Base-by-base conservation (phyloP, 2,329 filamentous ascomycete genomes). In the Penicillium sp. region DNA sequence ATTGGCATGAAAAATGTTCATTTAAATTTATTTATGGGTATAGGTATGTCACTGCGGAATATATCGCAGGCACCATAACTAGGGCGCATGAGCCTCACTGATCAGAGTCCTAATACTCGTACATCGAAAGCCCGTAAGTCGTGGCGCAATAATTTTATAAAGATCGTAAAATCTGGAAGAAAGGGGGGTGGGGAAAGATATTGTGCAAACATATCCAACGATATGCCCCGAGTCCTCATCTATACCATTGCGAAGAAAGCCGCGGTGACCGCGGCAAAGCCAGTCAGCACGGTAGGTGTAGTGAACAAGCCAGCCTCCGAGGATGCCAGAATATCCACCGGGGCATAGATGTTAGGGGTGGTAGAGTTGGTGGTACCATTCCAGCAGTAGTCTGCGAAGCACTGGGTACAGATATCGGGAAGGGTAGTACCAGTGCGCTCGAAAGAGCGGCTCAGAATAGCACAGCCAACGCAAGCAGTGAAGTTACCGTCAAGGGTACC, bases 321-420 rank as follows among this genome's bases (percentile, higher is more conserved):
- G n/a, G 56, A 53, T 5, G 49, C 29, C 33, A 64, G 8, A 13
- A 58, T 29, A 19, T 53, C 39, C 9, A 46, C 56, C 1, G 83
- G 82, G 22, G 78, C 70, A 57, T 82, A 85, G 0, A 61, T 57
- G 1, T 66, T 59, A 0, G 73, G 71, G 6, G 57, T 63, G 0
- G 75, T 77, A 41, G 68, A 74, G 43, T 82, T 76, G 7, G 77
- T 56, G 1, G 84, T 90, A n/a, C 95, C 95, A 72, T 97, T 85
- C 95, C 95, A 99, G 83, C 95, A 99, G 78, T 97, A 97, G 21
- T 79, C 75, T 13, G 79, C 64, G 74, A 97, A 98, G 78, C 95
- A 99, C 49, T 81, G 68, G 44, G 77, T 80, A 78, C 95, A 99
- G 10, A 84, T 85, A 0, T 83, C 80, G 0, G 93, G 93, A 1